These are phyloP conservation scores for Pestalotiopsis sp. DNA, from an alignment of 2,329 filamentous ascomycete species.

Conservation along the genomic window DNA sequence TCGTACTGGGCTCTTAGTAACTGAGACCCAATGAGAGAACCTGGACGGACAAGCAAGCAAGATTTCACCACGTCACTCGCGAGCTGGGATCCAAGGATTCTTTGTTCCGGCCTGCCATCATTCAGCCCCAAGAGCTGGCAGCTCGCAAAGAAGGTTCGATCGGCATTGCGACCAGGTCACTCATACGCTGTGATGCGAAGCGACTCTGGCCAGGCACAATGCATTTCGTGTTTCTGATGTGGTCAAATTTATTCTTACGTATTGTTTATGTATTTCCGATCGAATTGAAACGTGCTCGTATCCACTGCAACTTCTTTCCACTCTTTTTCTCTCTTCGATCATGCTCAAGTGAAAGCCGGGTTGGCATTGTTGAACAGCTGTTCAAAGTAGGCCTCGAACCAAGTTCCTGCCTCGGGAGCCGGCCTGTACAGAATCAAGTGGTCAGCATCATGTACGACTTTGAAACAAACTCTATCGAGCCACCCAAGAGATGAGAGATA, in stretches of 20 bases:
- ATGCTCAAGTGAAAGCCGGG: slow-evolving; percentile 45
- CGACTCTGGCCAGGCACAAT: neutral
- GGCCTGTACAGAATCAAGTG: slow-evolving; percentile 36
- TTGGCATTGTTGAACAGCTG: slow-evolving; percentile 59
- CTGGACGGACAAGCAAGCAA: neutral
- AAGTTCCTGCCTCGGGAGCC: slow-evolving; percentile 70
- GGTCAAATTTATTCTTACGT: neutral
- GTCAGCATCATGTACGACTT: slow-evolving; percentile 27
- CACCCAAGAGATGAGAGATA: neutral
- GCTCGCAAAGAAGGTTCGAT: neutral
- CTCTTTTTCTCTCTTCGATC: too few relatives aligned
- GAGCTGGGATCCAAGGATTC: neutral
- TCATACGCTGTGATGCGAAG: neutral
- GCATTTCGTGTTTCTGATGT: neutral
- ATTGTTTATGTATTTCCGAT: neutral
- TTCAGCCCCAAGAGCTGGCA: too few relatives aligned
- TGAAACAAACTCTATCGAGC: neutral
- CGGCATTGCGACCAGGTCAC: neutral
- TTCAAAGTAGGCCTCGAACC: slow-evolving; percentile 66
- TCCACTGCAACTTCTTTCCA: neutral
- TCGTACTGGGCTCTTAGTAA: neutral
- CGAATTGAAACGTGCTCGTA: neutral
- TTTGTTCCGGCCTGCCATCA: neutral
- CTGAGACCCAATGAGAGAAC: neutral
- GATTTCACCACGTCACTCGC: neutral